Base-by-base conservation (phyloP, 306 rosid species). In the Pueraria montana region DNA sequence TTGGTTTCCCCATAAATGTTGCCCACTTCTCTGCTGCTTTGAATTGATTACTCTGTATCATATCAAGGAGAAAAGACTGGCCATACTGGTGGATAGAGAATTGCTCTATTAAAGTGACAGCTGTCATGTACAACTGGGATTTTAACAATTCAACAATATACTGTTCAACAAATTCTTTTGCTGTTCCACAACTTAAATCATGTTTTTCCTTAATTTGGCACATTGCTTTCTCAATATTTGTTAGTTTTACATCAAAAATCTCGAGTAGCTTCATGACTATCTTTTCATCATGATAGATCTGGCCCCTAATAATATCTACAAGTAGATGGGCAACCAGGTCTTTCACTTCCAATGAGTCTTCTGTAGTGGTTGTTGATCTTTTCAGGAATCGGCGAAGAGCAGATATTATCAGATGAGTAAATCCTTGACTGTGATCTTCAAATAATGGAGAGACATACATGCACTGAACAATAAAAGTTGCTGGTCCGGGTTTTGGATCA, bases 11-110 rank as follows among this genome's bases (percentile, higher is more conserved):
- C 89, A 91, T 96, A 86, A 84, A 96, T 59, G 93, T 82, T 52
- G 99, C 98, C 98, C 97, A 94, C 89, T 94, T 96, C 84, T 94
- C 98, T 69, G 99, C 99, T 16, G 97, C 93, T 90, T 91, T 92
- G 81, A 91, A 91, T 80, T 96, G 90, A 43, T 85, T 89, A 66
- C 59, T 85, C 77, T 88, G 84, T 74, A 96, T 78, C 99, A 96
- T 92, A 49, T 81, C 86, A 73, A 45, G 71, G 43, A 96, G 93
- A 90, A 96, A 89, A 72, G 95, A 90, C 76, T 91, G 77, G 53
- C 89, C 90, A 76, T 87, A 91, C 40, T 87, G 91, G 70, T 79
- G 59, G 78, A 92, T 89, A 42, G 93, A 91, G 86, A 96, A 94
- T 85, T 86, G 98, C 86, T 89, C 99, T 43, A 96, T 84, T 48